These are phyloP conservation scores for Saccharomyces pastorianus DNA, from an alignment of 1,139 yeast species.

Conservation along the genomic window DNA sequence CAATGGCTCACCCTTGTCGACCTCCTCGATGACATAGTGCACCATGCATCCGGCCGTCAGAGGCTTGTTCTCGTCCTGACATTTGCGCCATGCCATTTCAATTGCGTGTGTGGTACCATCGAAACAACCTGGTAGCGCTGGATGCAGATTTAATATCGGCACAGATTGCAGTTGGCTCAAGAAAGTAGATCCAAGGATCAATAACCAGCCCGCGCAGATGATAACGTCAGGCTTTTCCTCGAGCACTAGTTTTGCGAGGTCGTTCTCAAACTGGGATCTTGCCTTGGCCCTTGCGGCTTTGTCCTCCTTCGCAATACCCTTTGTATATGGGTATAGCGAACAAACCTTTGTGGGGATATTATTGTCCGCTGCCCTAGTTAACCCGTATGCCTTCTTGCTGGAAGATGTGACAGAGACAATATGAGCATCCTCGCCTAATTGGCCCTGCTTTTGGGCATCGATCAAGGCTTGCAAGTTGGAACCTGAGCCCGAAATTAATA, in stretches of 20 bases:
- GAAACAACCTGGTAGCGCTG: slow-evolving; percentile 94
- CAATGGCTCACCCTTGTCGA: slow-evolving; percentile 86
- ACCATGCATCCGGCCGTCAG: slow-evolving; percentile 86
- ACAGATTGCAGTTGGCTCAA: slow-evolving; percentile 59
- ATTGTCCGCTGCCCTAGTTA: slow-evolving; percentile 64
- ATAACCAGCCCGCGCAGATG: slow-evolving; percentile 98
- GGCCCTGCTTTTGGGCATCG: slow-evolving; percentile 58
- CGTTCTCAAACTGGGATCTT: slow-evolving; percentile 65
- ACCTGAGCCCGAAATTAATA: slow-evolving; percentile 89
- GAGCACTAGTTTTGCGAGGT: slow-evolving; percentile 62
- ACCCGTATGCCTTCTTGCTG: slow-evolving; percentile 72
- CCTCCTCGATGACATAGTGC: slow-evolving; percentile 88
- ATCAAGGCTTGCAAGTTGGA: slow-evolving; percentile 89
- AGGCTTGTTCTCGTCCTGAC: slow-evolving; percentile 56
- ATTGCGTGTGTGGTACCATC: slow-evolving; percentile 91
- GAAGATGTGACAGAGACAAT: slow-evolving; percentile 69
- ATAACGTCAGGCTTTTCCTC: slow-evolving; percentile 64
- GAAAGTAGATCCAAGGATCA: slow-evolving; percentile 73
- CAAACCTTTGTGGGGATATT: slow-evolving; percentile 64
- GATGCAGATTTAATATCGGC: slow-evolving; percentile 86
- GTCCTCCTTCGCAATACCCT: slow-evolving; percentile 54
- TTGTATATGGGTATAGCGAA: slow-evolving; percentile 64
- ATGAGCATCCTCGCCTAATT: slow-evolving; percentile 36
- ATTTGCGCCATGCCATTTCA: slow-evolving; percentile 92
- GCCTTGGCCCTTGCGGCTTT: slow-evolving; percentile 49